A percentile compares a stretch with the other conserved stretches of the same genome.
Evolutionary conservation across 108 stramenopile genomes (phyloP).

Genomic region (Discostella stelligeroides): DNA sequence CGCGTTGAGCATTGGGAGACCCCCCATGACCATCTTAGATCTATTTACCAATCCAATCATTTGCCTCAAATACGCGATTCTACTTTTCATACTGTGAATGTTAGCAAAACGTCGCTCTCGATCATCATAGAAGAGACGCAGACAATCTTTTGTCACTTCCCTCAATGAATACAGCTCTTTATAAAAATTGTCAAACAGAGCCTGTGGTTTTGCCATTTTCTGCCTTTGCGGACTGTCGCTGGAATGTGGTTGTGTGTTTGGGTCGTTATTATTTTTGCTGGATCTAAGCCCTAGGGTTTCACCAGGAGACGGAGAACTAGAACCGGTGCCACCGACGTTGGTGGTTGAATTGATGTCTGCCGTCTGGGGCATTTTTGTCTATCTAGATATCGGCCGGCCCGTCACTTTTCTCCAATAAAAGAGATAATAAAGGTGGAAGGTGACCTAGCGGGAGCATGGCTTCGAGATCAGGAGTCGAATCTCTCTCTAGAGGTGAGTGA

Average conservation of each 20-base stretch:
- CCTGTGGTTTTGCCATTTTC: not conserved
- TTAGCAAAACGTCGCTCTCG: conserved; percentile 2
- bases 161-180: not conserved
- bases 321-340: too few relatives aligned
- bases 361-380: too few relatives aligned
- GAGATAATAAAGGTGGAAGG: too few relatives aligned
- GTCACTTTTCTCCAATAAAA: too few relatives aligned
- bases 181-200: conserved; percentile 4
- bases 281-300: too few relatives aligned
- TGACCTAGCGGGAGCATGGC: too few relatives aligned
- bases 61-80: conserved; percentile 1
- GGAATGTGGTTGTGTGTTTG: not conserved
- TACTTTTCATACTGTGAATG: not conserved
- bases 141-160: not conserved
- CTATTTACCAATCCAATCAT: conserved; percentile 1
- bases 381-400: too few relatives aligned
- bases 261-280: not conserved
- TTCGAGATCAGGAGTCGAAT: too few relatives aligned
- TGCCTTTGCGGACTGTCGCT: not conserved
- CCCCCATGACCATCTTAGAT: not conserved
- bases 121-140: conserved; percentile 3
- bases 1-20: not conserved
- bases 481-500: too few relatives aligned
- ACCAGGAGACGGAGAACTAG: too few relatives aligned
- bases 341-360: too few relatives aligned